A percentile compares a stretch with the other conserved stretches of the same genome.
Evolutionary conservation across 371 early-diverging fungal genomes (phyloP).

Genomic region (Sporodiniella umbellata): DNA sequence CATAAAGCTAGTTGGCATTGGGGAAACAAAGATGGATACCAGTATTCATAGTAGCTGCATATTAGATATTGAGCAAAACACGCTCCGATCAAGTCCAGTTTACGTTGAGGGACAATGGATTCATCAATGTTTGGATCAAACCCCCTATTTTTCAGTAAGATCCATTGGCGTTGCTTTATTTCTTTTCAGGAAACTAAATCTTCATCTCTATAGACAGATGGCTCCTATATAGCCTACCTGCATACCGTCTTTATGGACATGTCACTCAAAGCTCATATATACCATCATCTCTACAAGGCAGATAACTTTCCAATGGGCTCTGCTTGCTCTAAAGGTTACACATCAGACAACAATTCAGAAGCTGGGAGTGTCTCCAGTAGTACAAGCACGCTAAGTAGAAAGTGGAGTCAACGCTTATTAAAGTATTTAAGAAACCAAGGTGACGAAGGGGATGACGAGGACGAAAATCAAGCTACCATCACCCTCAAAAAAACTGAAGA

Average conservation of each 20-base stretch:
- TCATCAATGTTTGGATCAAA: slow-evolving; percentile 28
- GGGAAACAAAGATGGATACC: slow-evolving; percentile 25
- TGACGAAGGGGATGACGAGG: slow-evolving; percentile 18
- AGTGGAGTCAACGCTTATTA: slow-evolving; percentile 43
- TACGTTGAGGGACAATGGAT: slow-evolving; percentile 48
- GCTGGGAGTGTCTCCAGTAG: background rate
- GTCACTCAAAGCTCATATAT: slow-evolving; percentile 36
- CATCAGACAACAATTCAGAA: slow-evolving; percentile 18
- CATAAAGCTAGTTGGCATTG: slow-evolving; percentile 35
- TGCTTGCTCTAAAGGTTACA: slow-evolving; percentile 9
- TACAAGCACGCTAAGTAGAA: slow-evolving; percentile 12
- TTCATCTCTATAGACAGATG: slow-evolving; percentile 20
- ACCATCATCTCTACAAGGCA: slow-evolving; percentile 30
- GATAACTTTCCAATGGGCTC: slow-evolving; percentile 16
- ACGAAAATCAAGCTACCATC: slow-evolving; percentile 34
- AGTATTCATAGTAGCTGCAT: slow-evolving; percentile 38
- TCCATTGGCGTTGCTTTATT: background rate
- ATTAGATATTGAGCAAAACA: slow-evolving; percentile 31
- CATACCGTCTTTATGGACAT: slow-evolving; percentile 40
- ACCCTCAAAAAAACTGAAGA: slow-evolving; percentile 6
- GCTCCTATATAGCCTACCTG: slow-evolving; percentile 33
- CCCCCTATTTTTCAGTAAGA: slow-evolving; percentile 29
- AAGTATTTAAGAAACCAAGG: slow-evolving; percentile 40
- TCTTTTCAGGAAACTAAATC: background rate
- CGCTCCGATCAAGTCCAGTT: slow-evolving; percentile 36